These are phyloP conservation scores for Besnoitia besnoiti DNA, from an alignment of 169 alveolate species.

Conservation along the genomic window DNA sequence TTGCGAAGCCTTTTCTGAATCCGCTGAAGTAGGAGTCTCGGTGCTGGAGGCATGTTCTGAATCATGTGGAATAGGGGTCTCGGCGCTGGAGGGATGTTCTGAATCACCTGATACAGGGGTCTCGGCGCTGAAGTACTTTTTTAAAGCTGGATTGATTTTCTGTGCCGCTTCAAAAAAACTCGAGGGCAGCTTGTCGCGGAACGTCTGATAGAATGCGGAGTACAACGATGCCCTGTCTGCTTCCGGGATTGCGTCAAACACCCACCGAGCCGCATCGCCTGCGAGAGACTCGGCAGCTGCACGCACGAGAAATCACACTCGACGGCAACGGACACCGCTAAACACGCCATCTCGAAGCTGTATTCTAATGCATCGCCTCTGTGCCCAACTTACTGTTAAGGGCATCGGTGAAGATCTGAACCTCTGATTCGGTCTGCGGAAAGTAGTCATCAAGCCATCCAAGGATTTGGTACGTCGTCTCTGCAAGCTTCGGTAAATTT, in stretches of 20 bases:
- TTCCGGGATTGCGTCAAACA: background rate
- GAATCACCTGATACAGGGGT: background rate
- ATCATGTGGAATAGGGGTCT: too few relatives aligned
- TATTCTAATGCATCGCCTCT: background rate
- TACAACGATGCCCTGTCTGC: background rate
- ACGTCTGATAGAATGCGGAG: background rate
- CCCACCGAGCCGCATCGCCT: slow-evolving; percentile 12
- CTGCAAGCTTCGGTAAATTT: background rate
- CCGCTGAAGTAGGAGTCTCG: too few relatives aligned
- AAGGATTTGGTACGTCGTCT: background rate
- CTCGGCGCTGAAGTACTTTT: background rate
- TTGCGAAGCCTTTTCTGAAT: background rate
- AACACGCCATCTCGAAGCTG: background rate
- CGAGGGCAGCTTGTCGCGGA: background rate
- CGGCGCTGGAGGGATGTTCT: background rate
- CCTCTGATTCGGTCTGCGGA: background rate
- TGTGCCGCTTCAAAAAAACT: background rate
- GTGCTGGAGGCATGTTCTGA: background rate
- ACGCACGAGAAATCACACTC: background rate
- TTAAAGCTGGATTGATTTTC: background rate
- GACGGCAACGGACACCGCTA: background rate
- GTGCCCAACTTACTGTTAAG: background rate
- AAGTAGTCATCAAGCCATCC: background rate
- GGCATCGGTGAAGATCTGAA: background rate
- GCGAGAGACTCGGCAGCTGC: background rate